phyloP scores from a whole-genome alignment of 2,329 filamentous ascomycete species.

The Monosporascus sp. region DNA sequence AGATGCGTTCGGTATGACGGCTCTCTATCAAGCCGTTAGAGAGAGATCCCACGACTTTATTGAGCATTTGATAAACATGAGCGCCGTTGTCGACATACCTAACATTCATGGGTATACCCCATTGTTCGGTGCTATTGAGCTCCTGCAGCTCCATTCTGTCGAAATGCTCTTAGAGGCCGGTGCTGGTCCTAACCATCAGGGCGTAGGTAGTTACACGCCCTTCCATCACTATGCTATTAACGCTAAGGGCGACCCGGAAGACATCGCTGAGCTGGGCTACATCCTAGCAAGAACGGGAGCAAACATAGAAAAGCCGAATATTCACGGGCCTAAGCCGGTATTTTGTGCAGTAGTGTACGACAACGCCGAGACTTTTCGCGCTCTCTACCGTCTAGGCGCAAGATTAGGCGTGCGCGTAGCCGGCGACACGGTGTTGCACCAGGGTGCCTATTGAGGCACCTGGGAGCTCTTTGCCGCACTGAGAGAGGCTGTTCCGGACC shows the following conservation, averaged over 20 bases:
- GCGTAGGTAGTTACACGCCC: not conserved
- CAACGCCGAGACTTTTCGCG: not conserved
- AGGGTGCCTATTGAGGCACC: not conserved
- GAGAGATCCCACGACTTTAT: not conserved
- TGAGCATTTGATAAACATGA: not conserved
- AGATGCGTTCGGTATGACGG: not conserved
- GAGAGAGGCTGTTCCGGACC: not conserved
- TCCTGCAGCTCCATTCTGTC: not conserved
- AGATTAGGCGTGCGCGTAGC: not conserved
- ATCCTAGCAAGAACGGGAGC: not conserved
- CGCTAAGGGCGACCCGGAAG: not conserved
- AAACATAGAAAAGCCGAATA: not conserved
- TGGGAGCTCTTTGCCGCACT: not conserved
- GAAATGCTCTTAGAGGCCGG: not conserved
- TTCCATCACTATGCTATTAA: not conserved
- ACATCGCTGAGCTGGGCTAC: not conserved
- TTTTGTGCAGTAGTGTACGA: not conserved
- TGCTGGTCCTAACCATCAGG: not conserved
- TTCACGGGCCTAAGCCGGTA: not conserved
- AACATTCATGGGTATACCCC: not conserved
- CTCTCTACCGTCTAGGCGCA: not conserved
- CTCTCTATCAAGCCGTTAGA: not conserved
- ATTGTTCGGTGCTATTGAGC: not conserved
- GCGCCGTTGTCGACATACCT: not conserved
- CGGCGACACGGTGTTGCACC: not conserved